phyloP scores from a whole-genome alignment of 2,329 filamentous ascomycete species.

The Whalleya microplaca region DNA sequence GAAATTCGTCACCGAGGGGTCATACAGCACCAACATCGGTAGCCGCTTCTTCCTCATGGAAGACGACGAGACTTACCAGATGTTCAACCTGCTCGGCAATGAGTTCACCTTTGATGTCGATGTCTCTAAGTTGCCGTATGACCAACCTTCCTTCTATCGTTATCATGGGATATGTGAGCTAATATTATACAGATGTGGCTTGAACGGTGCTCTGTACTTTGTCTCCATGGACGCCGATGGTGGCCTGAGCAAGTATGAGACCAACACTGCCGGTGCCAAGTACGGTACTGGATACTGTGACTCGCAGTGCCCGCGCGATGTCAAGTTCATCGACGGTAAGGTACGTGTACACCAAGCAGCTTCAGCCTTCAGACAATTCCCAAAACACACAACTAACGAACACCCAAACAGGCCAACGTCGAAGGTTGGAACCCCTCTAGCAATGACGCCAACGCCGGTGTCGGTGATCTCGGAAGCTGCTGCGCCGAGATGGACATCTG shows the following conservation, averaged over 20 bases:
- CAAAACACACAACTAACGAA: neutral
- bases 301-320: conserved; percentile 49
- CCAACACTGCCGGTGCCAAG: conserved; percentile 52
- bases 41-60: conserved; percentile 62
- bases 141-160: too few species aligned
- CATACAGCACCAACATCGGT: conserved; percentile 39
- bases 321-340: conserved; percentile 57
- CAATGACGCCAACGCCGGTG: conserved; percentile 52
- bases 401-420: conserved; percentile 41
- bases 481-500: conserved; percentile 64
- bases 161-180: too few species aligned
- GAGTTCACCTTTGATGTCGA: conserved; percentile 68
- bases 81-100: conserved; percentile 59
- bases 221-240: conserved; percentile 58
- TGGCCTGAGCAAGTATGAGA: conserved; percentile 47
- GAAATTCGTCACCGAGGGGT: conserved; percentile 50
- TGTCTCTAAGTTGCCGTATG: conserved; percentile 51
- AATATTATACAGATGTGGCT: conserved; percentile 47
- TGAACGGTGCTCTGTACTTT: conserved; percentile 65
- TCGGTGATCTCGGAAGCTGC: conserved; percentile 53
- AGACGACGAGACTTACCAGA: conserved; percentile 57
- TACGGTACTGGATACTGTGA: conserved; percentile 62
- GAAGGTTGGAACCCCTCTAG: conserved; percentile 50
- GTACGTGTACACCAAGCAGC: conserved; percentile 28
- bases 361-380: neutral